Percentiles rank a stretch among this genome's conserved stretches.
phyloP scores from a whole-genome alignment of 257 asterid genomes.

The Asclepias syriaca region DNA sequence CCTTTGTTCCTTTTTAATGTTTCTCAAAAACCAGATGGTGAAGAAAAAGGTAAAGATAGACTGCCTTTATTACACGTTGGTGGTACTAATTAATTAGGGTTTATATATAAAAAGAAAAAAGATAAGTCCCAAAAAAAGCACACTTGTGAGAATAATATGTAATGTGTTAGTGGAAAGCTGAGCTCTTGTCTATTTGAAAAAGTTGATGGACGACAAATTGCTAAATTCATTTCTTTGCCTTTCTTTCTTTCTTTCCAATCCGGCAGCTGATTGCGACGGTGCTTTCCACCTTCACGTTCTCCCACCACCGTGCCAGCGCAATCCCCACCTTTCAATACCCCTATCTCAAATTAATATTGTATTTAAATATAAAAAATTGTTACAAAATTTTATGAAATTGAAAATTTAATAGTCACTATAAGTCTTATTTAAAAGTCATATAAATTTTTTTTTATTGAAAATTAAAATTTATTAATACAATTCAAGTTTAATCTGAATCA shows the following conservation, averaged over 20 bases:
- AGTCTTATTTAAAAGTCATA: too few relatives aligned
- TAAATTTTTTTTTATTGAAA: too few relatives aligned
- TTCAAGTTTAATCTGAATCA: too few relatives aligned
- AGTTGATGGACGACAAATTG: constrained; percentile 22
- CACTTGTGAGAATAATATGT: constrained; percentile 13
- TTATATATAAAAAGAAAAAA: constrained; percentile 14
- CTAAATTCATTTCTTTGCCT: constrained; percentile 11
- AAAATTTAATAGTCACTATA: too few relatives aligned
- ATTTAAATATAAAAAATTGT: too few relatives aligned
- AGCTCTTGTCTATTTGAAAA: constrained; percentile 26
- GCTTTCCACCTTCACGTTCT: neutral
- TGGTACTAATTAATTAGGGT: constrained; percentile 15
- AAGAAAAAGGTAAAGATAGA: neutral
- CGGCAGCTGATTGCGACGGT: neutral
- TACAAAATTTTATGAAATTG: too few relatives aligned
- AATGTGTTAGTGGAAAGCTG: constrained; percentile 7
- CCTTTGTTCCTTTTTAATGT: constrained; percentile 19
- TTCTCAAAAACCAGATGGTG: neutral
- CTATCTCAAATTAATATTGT: too few relatives aligned
- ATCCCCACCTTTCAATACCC: neutral
- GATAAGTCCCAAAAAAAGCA: neutral
- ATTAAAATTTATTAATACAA: too few relatives aligned
- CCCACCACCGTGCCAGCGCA: neutral
- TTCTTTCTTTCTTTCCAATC: neutral
- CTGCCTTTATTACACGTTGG: constrained; percentile 9